These are phyloP conservation scores for Collybia nuda DNA, from an alignment of 768 basidiomycete genomes.

Conservation along the genomic window DNA sequence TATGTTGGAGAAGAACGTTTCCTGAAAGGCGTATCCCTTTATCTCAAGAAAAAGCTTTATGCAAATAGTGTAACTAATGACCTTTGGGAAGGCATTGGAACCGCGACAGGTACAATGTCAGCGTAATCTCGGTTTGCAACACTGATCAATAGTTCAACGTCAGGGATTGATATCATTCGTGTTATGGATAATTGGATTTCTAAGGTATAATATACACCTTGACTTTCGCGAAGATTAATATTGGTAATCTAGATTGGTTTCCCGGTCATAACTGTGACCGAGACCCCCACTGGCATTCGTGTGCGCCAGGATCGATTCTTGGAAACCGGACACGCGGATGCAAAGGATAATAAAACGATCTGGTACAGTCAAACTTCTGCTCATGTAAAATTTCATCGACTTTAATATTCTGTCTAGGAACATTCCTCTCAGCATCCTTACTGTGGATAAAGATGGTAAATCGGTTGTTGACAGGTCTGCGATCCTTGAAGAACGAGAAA, in stretches of 20 bases:
- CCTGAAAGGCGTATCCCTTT: conserved; percentile 85
- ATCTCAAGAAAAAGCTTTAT: conserved; percentile 87
- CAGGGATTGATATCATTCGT: conserved; percentile 65
- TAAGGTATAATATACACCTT: conserved; percentile 43
- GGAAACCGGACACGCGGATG: conserved; percentile 75
- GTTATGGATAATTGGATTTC: conserved; percentile 94
- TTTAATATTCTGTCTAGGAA: conserved; percentile 46
- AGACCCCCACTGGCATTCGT: conserved; percentile 66
- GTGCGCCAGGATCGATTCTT: conserved; percentile 93
- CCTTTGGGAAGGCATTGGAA: conserved; percentile 83
- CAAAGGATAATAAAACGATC: conserved; percentile 83
- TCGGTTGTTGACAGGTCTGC: conserved; percentile 55
- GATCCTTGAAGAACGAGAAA: conserved; percentile 70
- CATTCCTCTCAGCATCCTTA: conserved; percentile 75
- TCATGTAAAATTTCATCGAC: neutral
- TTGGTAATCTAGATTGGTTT: conserved; percentile 63
- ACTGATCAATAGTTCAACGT: neutral
- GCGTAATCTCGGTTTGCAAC: neutral
- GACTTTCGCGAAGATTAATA: conserved; percentile 13
- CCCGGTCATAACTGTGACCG: conserved; percentile 87
- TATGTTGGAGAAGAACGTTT: conserved; percentile 90
- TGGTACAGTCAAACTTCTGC: conserved; percentile 48
- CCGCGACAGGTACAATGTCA: conserved; percentile 52
- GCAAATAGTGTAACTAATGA: conserved; percentile 83
- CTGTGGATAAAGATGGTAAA: conserved; percentile 60